Base-by-base conservation (phyloP, 495 filamentous ascomycete species). In the Cryomyces minteri region DNA sequence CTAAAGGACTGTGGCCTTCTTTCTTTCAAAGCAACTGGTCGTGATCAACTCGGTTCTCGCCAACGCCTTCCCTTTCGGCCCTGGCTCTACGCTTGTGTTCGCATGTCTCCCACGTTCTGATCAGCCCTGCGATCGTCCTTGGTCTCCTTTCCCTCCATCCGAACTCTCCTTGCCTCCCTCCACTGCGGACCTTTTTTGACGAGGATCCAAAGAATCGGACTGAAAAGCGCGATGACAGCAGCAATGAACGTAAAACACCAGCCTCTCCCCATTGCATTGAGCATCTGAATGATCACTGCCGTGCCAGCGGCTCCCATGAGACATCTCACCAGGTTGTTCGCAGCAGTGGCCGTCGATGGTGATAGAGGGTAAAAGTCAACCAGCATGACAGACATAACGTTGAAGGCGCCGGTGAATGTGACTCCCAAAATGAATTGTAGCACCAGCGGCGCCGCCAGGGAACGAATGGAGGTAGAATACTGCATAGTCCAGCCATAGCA, bases 221-320 rank as follows among this genome's bases (percentile, higher is more conserved):
- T 67, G 10, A 69, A 68, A 0, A 59, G 54, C 1, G 75, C 41
- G 55, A 74, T 77, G 7, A 79, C 49, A 3, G 67, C 45, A 0
- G 67, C 73, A 43, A 82, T 59, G 32, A 88, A 70, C 0, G 77
- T 84, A 55, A 76, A 84, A 28, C 73, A 73, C 77, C 79, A 83
- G 0, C 80, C 79, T 8, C 67, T 57, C 0, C 80, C 82, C 63
- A 84, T 74, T 0, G 60, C 68, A 18, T 70, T 58, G 25, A 80
- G 65, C 74, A 85, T 80, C 1, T 76, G 75, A 44, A 73, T 66
- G 42, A 85, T 73, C 7, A 73, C 60, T 1, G 76, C 81, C 14
- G 76, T 78, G 0, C 72, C 73, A 0, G 65, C 80, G 1, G 80
- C 81, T 2, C 81, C 80, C 4, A 85, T 58, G 36, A 80, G 50